A percentile compares a stretch with the other conserved stretches of the same genome.
Evolutionary conservation across 73 alveolate genomes (phyloP).

Genomic region (Stentor roeselii): DNA sequence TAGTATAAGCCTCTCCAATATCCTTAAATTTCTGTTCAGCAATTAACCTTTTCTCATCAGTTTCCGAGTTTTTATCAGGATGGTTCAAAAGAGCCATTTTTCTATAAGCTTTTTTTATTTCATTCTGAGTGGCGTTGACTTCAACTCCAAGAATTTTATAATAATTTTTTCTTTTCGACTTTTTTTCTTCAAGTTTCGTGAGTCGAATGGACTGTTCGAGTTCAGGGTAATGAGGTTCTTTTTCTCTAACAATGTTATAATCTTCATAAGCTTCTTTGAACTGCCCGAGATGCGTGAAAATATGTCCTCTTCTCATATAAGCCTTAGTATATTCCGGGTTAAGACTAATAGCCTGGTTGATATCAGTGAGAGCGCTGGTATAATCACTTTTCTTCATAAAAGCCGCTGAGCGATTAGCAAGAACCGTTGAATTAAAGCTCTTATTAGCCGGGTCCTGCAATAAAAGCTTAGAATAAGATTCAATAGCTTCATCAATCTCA

Average conservation of each 20-base stretch:
- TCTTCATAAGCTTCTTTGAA: constrained; percentile 90
- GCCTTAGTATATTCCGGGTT: constrained; percentile 87
- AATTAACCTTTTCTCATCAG: constrained; percentile 65
- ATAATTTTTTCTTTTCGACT: constrained; percentile 90
- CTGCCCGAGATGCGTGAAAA: constrained; percentile 69
- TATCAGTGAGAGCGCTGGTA: constrained; percentile 85
- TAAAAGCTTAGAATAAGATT: constrained; percentile 79
- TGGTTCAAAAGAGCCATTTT: constrained; percentile 92
- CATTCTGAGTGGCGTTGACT: constrained; percentile 78
- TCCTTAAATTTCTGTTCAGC: constrained; percentile 95
- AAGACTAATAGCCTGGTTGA: constrained; percentile 70
- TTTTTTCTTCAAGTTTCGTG: constrained; percentile 72
- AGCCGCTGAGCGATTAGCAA: constrained; percentile 86
- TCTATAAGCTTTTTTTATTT: constrained; percentile 92
- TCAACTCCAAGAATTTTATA: constrained; percentile 87
- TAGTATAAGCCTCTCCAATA: constrained; percentile 97
- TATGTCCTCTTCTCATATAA: constrained; percentile 88
- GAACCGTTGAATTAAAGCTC: constrained; percentile 71
- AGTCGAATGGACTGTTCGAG: constrained; percentile 63
- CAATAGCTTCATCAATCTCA: constrained; percentile 81
- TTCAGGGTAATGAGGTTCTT: constrained; percentile 63
- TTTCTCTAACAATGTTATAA: constrained; percentile 77
- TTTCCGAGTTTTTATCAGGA: constrained; percentile 92
- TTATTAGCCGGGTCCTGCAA: constrained; percentile 80
- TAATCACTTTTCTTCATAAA: constrained; percentile 64